These are phyloP conservation scores for Pelargonium nanum DNA, from an alignment of 345 rosid species.

Conservation along the genomic window DNA sequence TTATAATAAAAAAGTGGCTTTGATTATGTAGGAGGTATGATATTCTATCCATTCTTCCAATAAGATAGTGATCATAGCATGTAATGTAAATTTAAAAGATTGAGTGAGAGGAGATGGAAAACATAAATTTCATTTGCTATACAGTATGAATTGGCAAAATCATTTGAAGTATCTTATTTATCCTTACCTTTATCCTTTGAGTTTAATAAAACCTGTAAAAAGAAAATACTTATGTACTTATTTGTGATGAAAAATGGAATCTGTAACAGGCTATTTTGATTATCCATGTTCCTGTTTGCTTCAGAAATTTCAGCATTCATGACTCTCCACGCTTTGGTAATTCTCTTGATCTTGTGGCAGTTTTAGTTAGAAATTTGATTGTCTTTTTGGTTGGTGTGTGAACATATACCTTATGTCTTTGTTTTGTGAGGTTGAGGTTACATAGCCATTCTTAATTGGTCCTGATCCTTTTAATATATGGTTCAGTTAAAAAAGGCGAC, in stretches of 20 bases:
- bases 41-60: too few relatives aligned
- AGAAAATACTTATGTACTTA: not conserved
- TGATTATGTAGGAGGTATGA: not conserved
- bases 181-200: not conserved
- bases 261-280: conserved; percentile 70
- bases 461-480: conserved; percentile 9
- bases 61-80: too few relatives aligned
- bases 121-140: too few relatives aligned
- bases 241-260: conserved; percentile 11
- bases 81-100: too few relatives aligned
- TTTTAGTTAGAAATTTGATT: not conserved
- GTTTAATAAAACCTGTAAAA: not conserved
- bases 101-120: too few relatives aligned
- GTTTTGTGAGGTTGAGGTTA: not conserved
- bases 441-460: conserved; percentile 3
- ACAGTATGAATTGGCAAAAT: too few relatives aligned
- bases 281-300: conserved; percentile 64
- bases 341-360: conserved; percentile 10
- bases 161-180: too few relatives aligned
- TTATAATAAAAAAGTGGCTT: not conserved
- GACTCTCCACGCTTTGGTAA: conserved; percentile 66
- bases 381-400: conserved; percentile 3
- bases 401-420: conserved; percentile 1
- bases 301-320: conserved; percentile 59
- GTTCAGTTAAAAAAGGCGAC: conserved; percentile 62